Percentiles rank a stretch among this genome's conserved stretches.
phyloP scores from a whole-genome alignment of 257 asterid genomes.

The Salvia splendens region DNA sequence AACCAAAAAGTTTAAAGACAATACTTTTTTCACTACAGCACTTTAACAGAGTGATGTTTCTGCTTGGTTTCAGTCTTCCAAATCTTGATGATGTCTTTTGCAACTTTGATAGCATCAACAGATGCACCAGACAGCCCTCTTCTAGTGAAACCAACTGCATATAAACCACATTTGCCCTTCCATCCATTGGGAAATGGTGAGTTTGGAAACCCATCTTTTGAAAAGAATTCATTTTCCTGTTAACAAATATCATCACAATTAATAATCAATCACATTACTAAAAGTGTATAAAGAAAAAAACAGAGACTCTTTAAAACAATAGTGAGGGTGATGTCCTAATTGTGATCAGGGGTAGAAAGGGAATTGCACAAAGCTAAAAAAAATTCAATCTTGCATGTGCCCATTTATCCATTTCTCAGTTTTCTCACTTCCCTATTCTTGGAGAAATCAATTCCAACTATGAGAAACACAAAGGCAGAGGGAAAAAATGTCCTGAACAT shows the following conservation, averaged over 20 bases:
- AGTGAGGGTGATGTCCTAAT: not conserved
- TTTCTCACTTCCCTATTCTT: constrained; percentile 31
- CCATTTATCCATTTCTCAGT: constrained; percentile 28
- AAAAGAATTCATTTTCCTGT: constrained; percentile 76
- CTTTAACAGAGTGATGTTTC: constrained; percentile 46
- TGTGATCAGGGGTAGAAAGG: constrained; percentile 27
- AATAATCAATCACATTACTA: not conserved
- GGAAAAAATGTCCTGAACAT: not conserved
- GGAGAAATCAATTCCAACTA: constrained; percentile 40
- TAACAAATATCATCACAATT: not conserved
- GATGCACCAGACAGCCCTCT: constrained; percentile 92
- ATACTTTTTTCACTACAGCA: constrained; percentile 5
- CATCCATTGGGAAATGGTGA: constrained; percentile 77
- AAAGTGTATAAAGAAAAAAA: too few species aligned
- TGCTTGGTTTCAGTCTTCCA: constrained; percentile 79
- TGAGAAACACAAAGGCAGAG: constrained; percentile 6
- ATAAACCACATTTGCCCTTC: constrained; percentile 83
- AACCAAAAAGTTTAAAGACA: constrained; percentile 7
- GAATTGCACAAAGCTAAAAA: not conserved
- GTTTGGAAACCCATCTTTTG: constrained; percentile 69
- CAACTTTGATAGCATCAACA: constrained; percentile 69
- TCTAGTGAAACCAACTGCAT: constrained; percentile 88
- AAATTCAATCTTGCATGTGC: constrained; percentile 27
- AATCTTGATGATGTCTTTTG: constrained; percentile 71
- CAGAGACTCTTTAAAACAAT: not conserved